phyloP scores from a whole-genome alignment of 225 moss, liverwort and hornwort species.

The Physcomitrellopsis africana region DNA sequence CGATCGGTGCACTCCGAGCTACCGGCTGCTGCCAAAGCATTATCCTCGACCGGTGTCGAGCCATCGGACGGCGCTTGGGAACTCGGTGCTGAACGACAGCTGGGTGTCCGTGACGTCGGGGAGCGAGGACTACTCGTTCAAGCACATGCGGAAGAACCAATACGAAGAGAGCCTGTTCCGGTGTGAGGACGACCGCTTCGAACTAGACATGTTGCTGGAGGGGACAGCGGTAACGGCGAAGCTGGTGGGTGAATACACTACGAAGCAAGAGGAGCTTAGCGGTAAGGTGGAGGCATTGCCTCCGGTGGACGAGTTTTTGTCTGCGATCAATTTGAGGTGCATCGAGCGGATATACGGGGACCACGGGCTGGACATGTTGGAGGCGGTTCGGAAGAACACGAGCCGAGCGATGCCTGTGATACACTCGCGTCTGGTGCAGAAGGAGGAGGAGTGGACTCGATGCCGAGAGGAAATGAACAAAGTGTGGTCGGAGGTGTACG shows the following conservation, averaged over 20 bases:
- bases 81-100: slow-evolving; percentile 77
- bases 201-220: slow-evolving; percentile 86
- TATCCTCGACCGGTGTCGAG: slow-evolving; percentile 79
- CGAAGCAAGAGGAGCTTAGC: slow-evolving; percentile 53
- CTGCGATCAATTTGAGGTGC: slow-evolving; percentile 73
- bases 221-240: slow-evolving; percentile 67
- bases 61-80: slow-evolving; percentile 78
- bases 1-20: slow-evolving; percentile 92
- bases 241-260: slow-evolving; percentile 62
- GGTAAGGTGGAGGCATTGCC: slow-evolving; percentile 52
- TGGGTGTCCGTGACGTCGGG: slow-evolving; percentile 99
- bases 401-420: slow-evolving; percentile 71
- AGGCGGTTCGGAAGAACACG: slow-evolving; percentile 66
- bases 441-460: slow-evolving; percentile 86
- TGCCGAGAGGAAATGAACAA: slow-evolving; percentile 90
- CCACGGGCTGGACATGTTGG: slow-evolving; percentile 89
- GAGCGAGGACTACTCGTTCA: slow-evolving; percentile 87
- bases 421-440: slow-evolving; percentile 76
- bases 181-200: slow-evolving; percentile 93
- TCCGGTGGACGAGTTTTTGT: slow-evolving; percentile 66
- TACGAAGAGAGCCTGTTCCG: slow-evolving; percentile 90
- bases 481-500: slow-evolving; percentile 94
- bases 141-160: slow-evolving; percentile 93
- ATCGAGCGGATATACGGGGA: slow-evolving; percentile 96
- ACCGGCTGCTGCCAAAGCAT: slow-evolving; percentile 84